Evolutionary conservation across 2,329 filamentous ascomycete genomes (phyloP).

Genomic region (Ascochyta clinopodiicola): DNA sequence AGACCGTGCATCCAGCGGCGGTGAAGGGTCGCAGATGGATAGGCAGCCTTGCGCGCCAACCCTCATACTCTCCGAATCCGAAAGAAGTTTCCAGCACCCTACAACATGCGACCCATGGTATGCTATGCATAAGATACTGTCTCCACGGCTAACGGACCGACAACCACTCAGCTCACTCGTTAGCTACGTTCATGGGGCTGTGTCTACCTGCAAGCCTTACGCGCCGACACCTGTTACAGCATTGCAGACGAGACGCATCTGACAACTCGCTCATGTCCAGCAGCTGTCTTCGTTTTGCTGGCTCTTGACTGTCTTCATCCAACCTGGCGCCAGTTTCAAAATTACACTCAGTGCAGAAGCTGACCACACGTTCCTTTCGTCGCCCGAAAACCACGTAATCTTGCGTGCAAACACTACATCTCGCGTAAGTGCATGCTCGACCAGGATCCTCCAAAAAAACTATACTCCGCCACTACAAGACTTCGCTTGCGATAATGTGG

Average conservation of each 20-base stretch:
- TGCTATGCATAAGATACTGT: not conserved
- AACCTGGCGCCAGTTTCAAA: not conserved
- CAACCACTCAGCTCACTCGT: not conserved
- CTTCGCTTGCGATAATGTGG: not conserved
- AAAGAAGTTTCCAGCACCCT: not conserved
- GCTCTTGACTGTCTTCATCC: not conserved
- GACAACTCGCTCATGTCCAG: not conserved
- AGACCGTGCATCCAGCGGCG: not conserved
- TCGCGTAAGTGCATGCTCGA: not conserved
- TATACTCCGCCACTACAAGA: not conserved
- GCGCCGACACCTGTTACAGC: not conserved
- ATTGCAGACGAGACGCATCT: slow-evolving; percentile 1
- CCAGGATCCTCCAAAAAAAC: not conserved
- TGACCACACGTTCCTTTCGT: not conserved
- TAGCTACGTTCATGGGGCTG: not conserved
- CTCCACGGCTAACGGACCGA: not conserved
- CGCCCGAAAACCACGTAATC: not conserved
- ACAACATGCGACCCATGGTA: not conserved
- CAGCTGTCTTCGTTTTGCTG: no score
- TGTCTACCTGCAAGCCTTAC: not conserved
- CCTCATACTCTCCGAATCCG: not conserved
- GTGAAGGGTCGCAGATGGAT: not conserved
- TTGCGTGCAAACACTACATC: not conserved
- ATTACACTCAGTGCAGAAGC: not conserved
- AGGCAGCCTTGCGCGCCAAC: not conserved